phyloP scores from a whole-genome alignment of 2,329 filamentous ascomycete genomes.

The Ustilaginoidea virens region DNA sequence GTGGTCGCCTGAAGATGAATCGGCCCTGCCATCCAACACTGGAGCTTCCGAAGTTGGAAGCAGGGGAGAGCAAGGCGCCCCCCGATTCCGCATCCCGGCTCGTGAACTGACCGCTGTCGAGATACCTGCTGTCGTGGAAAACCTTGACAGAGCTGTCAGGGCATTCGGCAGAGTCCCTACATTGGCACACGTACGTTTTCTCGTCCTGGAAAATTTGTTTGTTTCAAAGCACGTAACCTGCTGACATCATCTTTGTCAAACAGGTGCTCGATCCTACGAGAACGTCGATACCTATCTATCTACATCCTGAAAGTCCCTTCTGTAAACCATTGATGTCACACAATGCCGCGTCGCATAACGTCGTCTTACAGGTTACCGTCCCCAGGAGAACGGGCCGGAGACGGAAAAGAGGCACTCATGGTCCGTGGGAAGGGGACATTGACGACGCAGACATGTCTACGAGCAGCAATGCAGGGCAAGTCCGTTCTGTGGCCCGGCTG shows the following conservation, averaged over 20 bases:
- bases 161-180: conserved; percentile 25
- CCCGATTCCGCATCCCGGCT: conserved; percentile 19
- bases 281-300: conserved; percentile 49
- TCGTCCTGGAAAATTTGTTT: no score
- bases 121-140: conserved; percentile 26
- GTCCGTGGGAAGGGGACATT: conserved; percentile 39
- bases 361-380: conserved; percentile 74
- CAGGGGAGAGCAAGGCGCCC: conserved; percentile 12
- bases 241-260: neutral
- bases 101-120: conserved; percentile 24
- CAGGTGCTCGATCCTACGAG: conserved; percentile 33
- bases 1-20: neutral
- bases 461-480: conserved; percentile 7
- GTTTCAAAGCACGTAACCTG: no score
- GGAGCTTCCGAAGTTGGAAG: neutral
- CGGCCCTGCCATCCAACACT: conserved; percentile 1
- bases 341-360: conserved; percentile 61
- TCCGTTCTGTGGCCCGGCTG: conserved; percentile 28
- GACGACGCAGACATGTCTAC: conserved; percentile 13
- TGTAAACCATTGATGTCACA: conserved; percentile 66
- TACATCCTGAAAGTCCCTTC: conserved; percentile 67
- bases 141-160: conserved; percentile 25
- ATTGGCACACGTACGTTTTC: conserved; percentile 20
- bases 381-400: conserved; percentile 78
- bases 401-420: conserved; percentile 62